A percentile compares a stretch with the other conserved stretches of the same genome.
phyloP scores from a whole-genome alignment of 2,329 filamentous ascomycete genomes.

The Akanthomyces uredinophilus region DNA sequence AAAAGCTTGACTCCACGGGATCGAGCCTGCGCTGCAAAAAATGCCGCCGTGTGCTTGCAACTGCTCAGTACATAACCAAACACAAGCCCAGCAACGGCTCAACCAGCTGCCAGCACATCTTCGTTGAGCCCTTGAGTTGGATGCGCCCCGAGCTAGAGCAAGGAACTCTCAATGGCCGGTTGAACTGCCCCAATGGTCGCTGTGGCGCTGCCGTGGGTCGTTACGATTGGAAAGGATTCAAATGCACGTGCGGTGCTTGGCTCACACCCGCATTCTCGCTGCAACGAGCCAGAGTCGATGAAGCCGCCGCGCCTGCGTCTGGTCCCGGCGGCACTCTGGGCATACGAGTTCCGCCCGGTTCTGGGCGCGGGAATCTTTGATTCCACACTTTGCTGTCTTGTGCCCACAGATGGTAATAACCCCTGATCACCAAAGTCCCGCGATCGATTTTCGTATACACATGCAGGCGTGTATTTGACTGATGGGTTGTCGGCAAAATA shows the following conservation, averaged over 20 bases:
- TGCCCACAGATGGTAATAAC: not conserved
- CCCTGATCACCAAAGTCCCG: no score
- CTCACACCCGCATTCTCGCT: constrained; percentile 86
- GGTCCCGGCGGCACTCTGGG: constrained; percentile 32
- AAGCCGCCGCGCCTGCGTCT: constrained; percentile 34
- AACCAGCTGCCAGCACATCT: constrained; percentile 70
- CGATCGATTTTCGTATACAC: not conserved
- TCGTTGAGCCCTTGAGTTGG: constrained; percentile 89
- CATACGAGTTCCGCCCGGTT: constrained; percentile 52
- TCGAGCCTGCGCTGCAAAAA: constrained; percentile 73
- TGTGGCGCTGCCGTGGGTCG: constrained; percentile 83
- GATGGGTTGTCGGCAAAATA: no score
- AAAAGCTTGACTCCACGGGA: constrained; percentile 28
- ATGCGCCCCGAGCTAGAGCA: constrained; percentile 81
- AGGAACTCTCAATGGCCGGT: constrained; percentile 74
- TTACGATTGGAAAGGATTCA: constrained; percentile 94
- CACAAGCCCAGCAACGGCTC: constrained; percentile 43
- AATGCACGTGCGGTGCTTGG: constrained; percentile 87
- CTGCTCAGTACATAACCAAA: constrained; percentile 56
- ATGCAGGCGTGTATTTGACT: no score
- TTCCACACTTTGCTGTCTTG: not conserved
- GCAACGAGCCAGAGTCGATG: constrained; percentile 76
- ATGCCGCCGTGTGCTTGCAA: constrained; percentile 65
- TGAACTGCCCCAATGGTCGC: constrained; percentile 73
- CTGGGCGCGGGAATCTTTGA: constrained; percentile 32